Evolutionary conservation across 164 flowering plant species (phyloP).

Genomic region (grape (Vitis vinifera)): DNA sequence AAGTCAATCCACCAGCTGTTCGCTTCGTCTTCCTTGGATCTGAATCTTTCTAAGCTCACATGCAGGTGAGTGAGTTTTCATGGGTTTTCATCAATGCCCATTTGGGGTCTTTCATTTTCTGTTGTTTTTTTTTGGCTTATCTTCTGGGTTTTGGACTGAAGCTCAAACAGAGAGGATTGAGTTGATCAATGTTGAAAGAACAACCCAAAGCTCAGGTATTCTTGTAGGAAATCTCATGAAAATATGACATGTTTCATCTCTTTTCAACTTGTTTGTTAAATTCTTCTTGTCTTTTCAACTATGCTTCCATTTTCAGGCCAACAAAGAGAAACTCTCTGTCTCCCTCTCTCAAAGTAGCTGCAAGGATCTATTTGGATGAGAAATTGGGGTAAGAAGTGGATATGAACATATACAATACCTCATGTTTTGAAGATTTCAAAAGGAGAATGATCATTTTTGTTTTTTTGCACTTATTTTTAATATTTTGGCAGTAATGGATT

Average conservation of each 20-base stretch:
- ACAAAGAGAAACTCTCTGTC: not conserved
- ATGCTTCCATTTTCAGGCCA: not conserved
- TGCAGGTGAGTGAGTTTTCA: constrained; percentile 6
- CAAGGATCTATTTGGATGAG: not conserved
- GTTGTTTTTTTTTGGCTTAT: not conserved
- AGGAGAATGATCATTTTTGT: constrained; percentile 2
- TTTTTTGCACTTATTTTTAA: not conserved
- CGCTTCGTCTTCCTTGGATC: constrained; percentile 18
- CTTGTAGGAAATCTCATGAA: not conserved
- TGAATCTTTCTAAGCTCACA: constrained; percentile 15
- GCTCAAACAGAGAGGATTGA: constrained; percentile 2
- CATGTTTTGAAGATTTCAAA: constrained; percentile 11
- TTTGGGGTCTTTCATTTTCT: constrained; percentile 13
- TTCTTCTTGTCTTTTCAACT: not conserved
- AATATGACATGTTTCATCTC: not conserved
- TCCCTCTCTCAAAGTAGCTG: not conserved
- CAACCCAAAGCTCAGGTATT: constrained; percentile 7
- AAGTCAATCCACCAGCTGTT: constrained; percentile 32
- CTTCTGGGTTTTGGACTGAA: not conserved
- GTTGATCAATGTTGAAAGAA: constrained; percentile 12
- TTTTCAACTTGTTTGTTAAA: not conserved
- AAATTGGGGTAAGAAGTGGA: too few species aligned
- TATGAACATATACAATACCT: not conserved
- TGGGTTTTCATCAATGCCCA: constrained; percentile 10
- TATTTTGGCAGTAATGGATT: constrained; percentile 26